Evolutionary conservation across 78 protist species (phyloP).

Genomic region (Guillardia theta): DNA sequence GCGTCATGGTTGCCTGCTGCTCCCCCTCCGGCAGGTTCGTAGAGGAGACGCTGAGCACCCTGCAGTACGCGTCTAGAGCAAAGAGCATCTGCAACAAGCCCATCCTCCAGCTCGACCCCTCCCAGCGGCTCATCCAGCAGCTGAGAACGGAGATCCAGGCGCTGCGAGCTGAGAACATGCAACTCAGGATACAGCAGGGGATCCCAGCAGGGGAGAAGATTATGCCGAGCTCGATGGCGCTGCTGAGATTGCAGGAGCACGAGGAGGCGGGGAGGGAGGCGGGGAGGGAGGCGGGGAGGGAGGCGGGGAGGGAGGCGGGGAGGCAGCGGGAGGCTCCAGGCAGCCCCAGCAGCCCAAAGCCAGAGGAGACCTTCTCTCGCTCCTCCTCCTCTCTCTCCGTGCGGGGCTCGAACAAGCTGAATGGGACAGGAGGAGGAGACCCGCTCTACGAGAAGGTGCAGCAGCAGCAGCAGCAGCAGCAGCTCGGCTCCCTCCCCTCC

Average conservation of each 20-base stretch:
- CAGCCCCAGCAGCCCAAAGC: too few relatives aligned
- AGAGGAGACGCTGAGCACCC: conserved; percentile 57
- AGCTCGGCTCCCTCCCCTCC: neutral
- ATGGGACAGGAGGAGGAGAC: too few relatives aligned
- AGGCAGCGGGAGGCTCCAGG: too few relatives aligned
- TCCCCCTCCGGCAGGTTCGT: conserved; percentile 11
- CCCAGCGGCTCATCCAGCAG: neutral
- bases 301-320: neutral
- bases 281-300: neutral
- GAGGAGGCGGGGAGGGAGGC: neutral
- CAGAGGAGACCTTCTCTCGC: too few relatives aligned
- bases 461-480: neutral
- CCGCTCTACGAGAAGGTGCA: neutral
- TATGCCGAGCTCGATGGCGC: neutral
- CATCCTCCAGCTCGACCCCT: conserved; percentile 14
- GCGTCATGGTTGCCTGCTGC: conserved; percentile 38
- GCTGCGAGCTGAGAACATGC: conserved; percentile 6
- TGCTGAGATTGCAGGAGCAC: neutral
- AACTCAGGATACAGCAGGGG: neutral
- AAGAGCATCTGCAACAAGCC: conserved; percentile 49
- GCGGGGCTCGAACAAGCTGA: too few relatives aligned
- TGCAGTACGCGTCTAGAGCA: conserved; percentile 55
- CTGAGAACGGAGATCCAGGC: neutral
- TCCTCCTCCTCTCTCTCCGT: too few relatives aligned
- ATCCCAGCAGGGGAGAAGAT: neutral